Conservation (phyloP, 108 stramenopile species). For the Cylindrotheca closterium region DNA sequence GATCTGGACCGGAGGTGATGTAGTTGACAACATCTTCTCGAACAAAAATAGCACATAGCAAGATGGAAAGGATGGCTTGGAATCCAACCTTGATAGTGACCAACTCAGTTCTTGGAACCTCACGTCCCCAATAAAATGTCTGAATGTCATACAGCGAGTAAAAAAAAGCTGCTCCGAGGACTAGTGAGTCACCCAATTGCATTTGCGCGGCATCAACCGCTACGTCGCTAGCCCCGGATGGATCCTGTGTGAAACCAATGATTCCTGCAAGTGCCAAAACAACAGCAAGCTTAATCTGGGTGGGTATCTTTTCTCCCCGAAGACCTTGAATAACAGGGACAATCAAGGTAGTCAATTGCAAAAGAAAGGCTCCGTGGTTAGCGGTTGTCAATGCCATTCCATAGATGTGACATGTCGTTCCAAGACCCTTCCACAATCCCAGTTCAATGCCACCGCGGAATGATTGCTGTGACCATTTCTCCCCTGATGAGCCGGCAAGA, state of each 20-base stretch:
- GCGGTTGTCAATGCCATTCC: slow-evolving; percentile 60
- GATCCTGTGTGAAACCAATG: slow-evolving; percentile 60
- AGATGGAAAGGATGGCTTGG: slow-evolving; percentile 50
- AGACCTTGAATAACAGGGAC: slow-evolving; percentile 61
- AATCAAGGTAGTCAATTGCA: slow-evolving; percentile 67
- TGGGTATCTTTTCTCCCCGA: slow-evolving; percentile 60
- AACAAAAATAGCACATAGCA: slow-evolving; percentile 32
- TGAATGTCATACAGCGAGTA: slow-evolving; percentile 63
- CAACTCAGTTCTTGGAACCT: slow-evolving; percentile 50
- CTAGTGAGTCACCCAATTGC: slow-evolving; percentile 45
- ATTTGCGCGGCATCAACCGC: slow-evolving; percentile 26
- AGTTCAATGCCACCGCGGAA: slow-evolving; percentile 26
- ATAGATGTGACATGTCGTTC: slow-evolving; percentile 8
- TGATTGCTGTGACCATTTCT: background rate
- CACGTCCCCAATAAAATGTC: slow-evolving; percentile 56
- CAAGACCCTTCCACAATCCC: slow-evolving; percentile 31
- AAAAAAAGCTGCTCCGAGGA: slow-evolving; percentile 56
- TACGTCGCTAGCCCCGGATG: slow-evolving; percentile 13
- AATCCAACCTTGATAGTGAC: slow-evolving; percentile 62
- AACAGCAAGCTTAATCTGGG: slow-evolving; percentile 53
- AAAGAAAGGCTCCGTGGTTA: slow-evolving; percentile 69
- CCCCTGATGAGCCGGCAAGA: background rate
- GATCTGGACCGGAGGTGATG: slow-evolving; percentile 28
- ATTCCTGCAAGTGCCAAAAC: slow-evolving; percentile 54
- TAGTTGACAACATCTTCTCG: slow-evolving; percentile 18